Percentiles rank a stretch among this genome's conserved stretches.
phyloP scores from a whole-genome alignment of 2,329 filamentous ascomycete genomes.

The Monilinia fructicola region DNA sequence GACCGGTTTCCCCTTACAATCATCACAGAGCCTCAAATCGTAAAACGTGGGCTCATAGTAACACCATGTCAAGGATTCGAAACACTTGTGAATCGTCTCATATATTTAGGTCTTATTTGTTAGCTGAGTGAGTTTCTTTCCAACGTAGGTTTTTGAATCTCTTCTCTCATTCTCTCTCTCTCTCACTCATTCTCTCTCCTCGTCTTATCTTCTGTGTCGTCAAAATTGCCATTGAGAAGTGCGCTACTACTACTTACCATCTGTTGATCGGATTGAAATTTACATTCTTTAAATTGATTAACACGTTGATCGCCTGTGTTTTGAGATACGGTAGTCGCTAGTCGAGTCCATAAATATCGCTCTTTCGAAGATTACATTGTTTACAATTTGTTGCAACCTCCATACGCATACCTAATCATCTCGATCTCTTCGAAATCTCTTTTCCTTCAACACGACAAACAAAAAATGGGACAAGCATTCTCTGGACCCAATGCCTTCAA shows the following conservation, averaged over 20 bases:
- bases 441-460: not conserved
- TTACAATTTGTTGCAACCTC: not conserved
- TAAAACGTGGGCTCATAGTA: not conserved
- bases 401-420: not conserved
- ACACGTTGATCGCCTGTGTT: not conserved
- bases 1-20: conserved; percentile 39
- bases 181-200: conserved; percentile 1
- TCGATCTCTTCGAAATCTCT: not conserved
- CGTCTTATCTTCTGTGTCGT: not conserved
- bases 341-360: not conserved
- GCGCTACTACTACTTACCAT: not conserved
- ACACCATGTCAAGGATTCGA: conserved; percentile 14
- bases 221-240: not conserved
- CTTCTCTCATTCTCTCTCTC: not conserved
- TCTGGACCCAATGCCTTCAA: conserved; percentile 41
- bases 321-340: not conserved
- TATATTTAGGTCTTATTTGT: not conserved
- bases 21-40: conserved; percentile 3
- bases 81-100: conserved; percentile 14
- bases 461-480: conserved; percentile 39
- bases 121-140: not conserved
- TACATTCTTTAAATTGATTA: not conserved
- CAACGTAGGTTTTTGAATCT: conserved; percentile 9
- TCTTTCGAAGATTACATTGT: not conserved
- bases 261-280: conserved; percentile 15